These are phyloP conservation scores for Cutaneotrichosporon sp. DNA, from an alignment of 1,284 basidiomycete species.

Conservation along the genomic window DNA sequence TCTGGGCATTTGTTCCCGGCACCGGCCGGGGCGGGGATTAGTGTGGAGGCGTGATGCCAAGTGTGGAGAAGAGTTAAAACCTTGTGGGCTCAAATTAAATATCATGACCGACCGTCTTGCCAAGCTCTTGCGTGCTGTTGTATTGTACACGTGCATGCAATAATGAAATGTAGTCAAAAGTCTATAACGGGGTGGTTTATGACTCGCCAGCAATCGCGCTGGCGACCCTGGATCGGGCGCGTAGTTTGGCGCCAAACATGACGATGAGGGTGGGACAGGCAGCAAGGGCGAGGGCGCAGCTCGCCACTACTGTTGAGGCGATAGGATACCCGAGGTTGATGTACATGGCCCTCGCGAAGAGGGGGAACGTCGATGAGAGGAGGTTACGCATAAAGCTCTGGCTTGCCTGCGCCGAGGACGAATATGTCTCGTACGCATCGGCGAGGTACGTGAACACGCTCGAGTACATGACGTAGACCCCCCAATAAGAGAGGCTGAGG, in stretches of 20 bases:
- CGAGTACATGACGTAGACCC: constrained; percentile 45
- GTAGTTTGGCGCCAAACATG: constrained; percentile 43
- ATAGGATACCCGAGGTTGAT: constrained; percentile 42
- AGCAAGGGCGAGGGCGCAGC: constrained; percentile 42
- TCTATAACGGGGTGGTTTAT: not conserved
- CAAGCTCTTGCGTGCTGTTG: not conserved
- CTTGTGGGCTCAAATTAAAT: no score
- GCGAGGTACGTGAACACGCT: constrained; percentile 48
- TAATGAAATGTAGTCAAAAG: not conserved
- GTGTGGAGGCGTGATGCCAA: not conserved
- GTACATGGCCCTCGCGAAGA: constrained; percentile 49
- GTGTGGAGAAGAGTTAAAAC: no score
- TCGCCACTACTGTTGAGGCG: constrained; percentile 48
- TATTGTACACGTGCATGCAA: not conserved
- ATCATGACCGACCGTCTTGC: no score
- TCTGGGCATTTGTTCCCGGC: constrained; percentile 61
- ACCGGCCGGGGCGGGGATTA: constrained; percentile 7
- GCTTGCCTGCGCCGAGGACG: constrained; percentile 52
- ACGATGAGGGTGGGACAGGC: constrained; percentile 47
- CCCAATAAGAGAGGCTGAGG: constrained; percentile 37
- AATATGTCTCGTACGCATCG: constrained; percentile 51
- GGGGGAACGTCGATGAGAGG: constrained; percentile 41
- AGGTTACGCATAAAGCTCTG: constrained; percentile 51
- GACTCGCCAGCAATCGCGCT: constrained; percentile 30
- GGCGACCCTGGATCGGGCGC: constrained; percentile 47